Percentiles rank a stretch among this genome's conserved stretches.
Evolutionary conservation across 352 stramenopile genomes (phyloP).

Genomic region (Phytophthora citrophthora): DNA sequence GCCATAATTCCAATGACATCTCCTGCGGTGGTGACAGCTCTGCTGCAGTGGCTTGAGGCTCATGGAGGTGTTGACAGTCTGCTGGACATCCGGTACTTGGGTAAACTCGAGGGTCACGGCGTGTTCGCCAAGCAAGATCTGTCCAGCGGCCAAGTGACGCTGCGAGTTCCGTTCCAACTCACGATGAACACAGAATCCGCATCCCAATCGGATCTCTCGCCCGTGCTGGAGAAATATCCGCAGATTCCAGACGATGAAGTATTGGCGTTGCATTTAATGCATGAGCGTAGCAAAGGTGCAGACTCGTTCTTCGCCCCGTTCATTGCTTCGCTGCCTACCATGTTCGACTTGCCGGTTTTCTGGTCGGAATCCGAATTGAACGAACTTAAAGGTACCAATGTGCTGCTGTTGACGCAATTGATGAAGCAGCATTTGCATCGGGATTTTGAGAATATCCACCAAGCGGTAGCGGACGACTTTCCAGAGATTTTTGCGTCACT

Average conservation of each 20-base stretch:
- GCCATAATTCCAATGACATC: conserved; percentile 33
- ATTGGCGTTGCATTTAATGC: conserved; percentile 65
- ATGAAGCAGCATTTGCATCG: conserved; percentile 66
- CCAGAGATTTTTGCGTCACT: conserved; percentile 45
- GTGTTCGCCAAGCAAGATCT: conserved; percentile 54
- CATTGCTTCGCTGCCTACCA: conserved; percentile 54
- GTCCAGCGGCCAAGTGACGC: conserved; percentile 42
- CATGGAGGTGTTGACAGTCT: conserved; percentile 35
- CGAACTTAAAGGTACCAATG: conserved; percentile 60
- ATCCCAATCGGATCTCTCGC: conserved; percentile 44
- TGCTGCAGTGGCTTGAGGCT: conserved; percentile 49
- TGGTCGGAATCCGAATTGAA: conserved; percentile 55
- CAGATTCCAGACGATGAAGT: conserved; percentile 59
- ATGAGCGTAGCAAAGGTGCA: conserved; percentile 53
- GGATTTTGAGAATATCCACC: conserved; percentile 70
- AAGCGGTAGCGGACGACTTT: conserved; percentile 51
- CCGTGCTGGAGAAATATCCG: conserved; percentile 43
- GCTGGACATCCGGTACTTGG: conserved; percentile 52
- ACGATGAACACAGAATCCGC: conserved; percentile 61
- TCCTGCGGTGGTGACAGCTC: conserved; percentile 27
- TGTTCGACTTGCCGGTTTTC: conserved; percentile 67
- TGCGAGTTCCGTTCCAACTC: conserved; percentile 58
- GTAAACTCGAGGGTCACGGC: conserved; percentile 50
- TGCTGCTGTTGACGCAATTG: conserved; percentile 61
- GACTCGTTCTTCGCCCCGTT: conserved; percentile 63